phyloP scores from a whole-genome alignment of 2,329 filamentous ascomycete genomes.

The Sporothrix pseudoabietina region DNA sequence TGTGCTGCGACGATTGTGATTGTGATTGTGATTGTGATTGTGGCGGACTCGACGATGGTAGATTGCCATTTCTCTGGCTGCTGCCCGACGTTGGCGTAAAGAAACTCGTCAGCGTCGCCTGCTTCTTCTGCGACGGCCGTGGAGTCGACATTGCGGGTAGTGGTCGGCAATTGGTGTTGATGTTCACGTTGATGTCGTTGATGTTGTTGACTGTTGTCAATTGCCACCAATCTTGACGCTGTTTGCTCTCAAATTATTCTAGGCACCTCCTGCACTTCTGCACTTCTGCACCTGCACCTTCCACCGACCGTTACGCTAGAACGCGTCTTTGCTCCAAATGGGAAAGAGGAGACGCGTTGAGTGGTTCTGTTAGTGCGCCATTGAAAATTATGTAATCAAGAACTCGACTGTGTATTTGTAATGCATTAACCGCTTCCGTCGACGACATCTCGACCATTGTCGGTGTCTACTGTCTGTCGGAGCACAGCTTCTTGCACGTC shows the following conservation, averaged over 20 bases:
- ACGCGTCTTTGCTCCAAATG: conserved; percentile 1
- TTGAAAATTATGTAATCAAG: background rate
- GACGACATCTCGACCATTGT: background rate
- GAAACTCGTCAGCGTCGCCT: conserved; percentile 84
- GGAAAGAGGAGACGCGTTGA: conserved; percentile 6
- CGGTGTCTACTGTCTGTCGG: too few relatives aligned
- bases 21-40: conserved; percentile 33
- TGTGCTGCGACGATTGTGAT: conserved; percentile 26
- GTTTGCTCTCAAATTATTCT: background rate
- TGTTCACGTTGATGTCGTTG: background rate
- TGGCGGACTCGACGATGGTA: background rate
- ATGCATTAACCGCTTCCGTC: background rate
- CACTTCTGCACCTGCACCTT: background rate
- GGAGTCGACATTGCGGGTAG: conserved; percentile 36
- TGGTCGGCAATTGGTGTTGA: background rate
- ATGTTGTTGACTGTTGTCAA: background rate
- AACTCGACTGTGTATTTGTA: background rate
- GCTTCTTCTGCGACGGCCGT: conserved; percentile 61
- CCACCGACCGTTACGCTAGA: background rate
- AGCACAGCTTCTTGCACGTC: too few relatives aligned
- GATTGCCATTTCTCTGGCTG: conserved; percentile 14
- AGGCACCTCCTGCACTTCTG: background rate
- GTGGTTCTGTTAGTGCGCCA: background rate
- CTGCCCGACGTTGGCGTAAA: conserved; percentile 67
- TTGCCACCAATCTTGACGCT: background rate